Conservation (phyloP, 2,329 filamentous ascomycete genomes). For the Cryphonectria japonica region DNA sequence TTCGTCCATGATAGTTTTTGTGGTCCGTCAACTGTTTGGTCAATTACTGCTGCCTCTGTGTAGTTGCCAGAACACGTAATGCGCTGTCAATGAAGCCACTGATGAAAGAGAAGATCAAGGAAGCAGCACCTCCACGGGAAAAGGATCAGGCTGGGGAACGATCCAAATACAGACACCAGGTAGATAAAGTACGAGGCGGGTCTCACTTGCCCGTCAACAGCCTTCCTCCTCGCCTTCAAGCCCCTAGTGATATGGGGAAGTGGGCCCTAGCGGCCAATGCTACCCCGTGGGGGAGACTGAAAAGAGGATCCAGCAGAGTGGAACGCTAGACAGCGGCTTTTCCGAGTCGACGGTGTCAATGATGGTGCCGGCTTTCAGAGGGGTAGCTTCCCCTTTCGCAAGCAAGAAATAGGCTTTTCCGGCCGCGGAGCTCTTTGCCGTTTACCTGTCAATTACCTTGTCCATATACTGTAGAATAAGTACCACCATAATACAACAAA, state of each 20-base stretch:
- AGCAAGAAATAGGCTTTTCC: not conserved
- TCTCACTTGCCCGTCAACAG: not conserved
- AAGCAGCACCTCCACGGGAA: not conserved
- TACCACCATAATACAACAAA: not conserved
- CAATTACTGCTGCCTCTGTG: not conserved
- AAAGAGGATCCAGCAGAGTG: not conserved
- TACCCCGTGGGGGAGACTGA: not conserved
- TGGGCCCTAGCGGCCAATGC: not conserved
- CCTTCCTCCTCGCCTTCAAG: not conserved
- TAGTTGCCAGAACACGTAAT: not conserved
- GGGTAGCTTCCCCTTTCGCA: not conserved
- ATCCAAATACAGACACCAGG: not conserved
- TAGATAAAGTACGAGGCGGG: not conserved
- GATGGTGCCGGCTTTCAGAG: not conserved
- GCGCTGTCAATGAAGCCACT: not conserved
- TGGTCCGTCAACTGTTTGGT: not conserved
- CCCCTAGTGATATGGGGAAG: not conserved
- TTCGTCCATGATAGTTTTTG: not conserved
- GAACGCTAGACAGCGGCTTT: slow-evolving; percentile 4
- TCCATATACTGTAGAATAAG: not conserved
- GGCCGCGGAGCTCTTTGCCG: not conserved
- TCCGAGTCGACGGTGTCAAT: not conserved
- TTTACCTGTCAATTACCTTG: not conserved
- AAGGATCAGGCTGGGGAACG: not conserved
- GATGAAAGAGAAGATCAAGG: not conserved